Evolutionary conservation across 768 basidiomycete species (phyloP).

Genomic region (Russula brevipes): DNA sequence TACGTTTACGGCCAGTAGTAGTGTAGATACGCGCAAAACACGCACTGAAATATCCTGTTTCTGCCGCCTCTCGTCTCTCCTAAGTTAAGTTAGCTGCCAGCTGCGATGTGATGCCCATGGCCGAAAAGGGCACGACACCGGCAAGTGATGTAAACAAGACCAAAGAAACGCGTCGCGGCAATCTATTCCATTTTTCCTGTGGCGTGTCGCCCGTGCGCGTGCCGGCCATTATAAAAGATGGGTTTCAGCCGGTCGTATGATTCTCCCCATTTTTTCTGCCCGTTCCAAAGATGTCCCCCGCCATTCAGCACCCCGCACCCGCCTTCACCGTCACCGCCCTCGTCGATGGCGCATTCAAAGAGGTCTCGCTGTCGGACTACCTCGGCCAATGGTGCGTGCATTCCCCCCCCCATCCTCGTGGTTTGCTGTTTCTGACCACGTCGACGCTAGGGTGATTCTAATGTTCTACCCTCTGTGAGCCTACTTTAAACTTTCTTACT

Average conservation of each 20-base stretch:
- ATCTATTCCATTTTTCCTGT: no score
- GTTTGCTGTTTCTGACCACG: not conserved
- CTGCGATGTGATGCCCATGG: no score
- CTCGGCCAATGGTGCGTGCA: slow-evolving; percentile 71
- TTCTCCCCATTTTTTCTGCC: not conserved
- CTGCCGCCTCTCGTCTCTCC: no score
- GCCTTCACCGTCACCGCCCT: slow-evolving; percentile 72
- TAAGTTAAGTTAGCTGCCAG: no score
- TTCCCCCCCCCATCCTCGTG: slow-evolving; percentile 8
- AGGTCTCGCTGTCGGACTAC: slow-evolving; percentile 67
- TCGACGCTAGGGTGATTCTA: slow-evolving; percentile 72
- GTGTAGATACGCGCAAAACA: no score
- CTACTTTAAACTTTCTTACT: slow-evolving; percentile 1
- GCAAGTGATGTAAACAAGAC: not conserved
- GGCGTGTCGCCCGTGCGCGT: no score
- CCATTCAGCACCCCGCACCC: slow-evolving; percentile 79
- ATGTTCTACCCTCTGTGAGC: slow-evolving; percentile 91
- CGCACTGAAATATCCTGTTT: no score
- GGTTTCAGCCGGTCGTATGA: no score
- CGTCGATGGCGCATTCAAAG: slow-evolving; percentile 69
- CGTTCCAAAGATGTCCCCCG: slow-evolving; percentile 35
- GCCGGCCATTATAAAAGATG: not conserved
- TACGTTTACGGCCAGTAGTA: no score
- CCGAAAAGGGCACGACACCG: no score
- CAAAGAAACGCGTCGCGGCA: slow-evolving; percentile 17